Conservation (phyloP, 2,329 filamentous ascomycete genomes). For the Metarhizium anisopliae region DNA sequence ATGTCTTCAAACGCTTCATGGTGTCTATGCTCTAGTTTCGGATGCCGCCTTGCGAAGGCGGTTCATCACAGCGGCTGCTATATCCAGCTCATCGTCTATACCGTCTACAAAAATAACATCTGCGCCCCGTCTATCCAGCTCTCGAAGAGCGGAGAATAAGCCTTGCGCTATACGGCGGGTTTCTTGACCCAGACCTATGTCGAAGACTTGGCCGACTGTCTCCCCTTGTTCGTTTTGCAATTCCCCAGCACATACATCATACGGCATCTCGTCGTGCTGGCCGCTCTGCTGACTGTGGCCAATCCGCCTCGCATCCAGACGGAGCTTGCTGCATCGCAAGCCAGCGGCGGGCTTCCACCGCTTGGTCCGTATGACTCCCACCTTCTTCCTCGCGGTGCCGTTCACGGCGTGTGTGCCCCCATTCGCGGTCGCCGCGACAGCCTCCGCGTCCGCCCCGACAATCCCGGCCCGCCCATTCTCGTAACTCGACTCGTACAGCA, state of each 20-base stretch:
- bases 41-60: constrained; percentile 69
- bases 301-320: constrained; percentile 9
- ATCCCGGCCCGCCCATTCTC: constrained; percentile 25
- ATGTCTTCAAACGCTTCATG: constrained; percentile 15
- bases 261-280: constrained; percentile 18
- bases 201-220: constrained; percentile 41
- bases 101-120: constrained; percentile 88
- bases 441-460: constrained; percentile 23
- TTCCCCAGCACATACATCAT: constrained; percentile 31
- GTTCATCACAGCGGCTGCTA: constrained; percentile 83
- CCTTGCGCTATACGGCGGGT: constrained; percentile 72
- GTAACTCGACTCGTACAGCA: constrained; percentile 62
- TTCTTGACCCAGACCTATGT: constrained; percentile 64
- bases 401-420: constrained; percentile 11
- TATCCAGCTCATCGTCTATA: constrained; percentile 67
- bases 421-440: constrained; percentile 2
- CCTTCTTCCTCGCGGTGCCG: constrained; percentile 17
- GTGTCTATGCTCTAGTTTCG: constrained; percentile 41
- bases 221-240: constrained; percentile 24
- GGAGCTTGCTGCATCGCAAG: constrained; percentile 23
- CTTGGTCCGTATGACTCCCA: constrained; percentile 49
- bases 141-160: constrained; percentile 77
- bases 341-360: constrained; percentile 40
- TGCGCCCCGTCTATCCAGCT: constrained; percentile 70
- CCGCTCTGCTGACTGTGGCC: constrained; percentile 14